These are phyloP conservation scores for Fusarium hainanense DNA, from an alignment of 2,329 filamentous ascomycete species.

Conservation along the genomic window DNA sequence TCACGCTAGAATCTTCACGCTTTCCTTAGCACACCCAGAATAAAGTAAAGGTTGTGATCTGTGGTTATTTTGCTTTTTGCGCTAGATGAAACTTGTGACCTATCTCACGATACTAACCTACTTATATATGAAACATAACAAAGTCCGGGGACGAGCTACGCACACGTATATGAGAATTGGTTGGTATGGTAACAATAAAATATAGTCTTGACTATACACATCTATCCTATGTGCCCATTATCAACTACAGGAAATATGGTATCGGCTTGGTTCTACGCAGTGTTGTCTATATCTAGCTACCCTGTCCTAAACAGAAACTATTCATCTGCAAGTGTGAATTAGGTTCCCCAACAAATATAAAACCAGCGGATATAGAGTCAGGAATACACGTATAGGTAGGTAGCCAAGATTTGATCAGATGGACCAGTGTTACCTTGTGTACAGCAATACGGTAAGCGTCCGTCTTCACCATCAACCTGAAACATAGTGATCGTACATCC, in stretches of 20 bases:
- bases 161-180: background rate
- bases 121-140: conserved; percentile 1
- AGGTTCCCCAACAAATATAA: background rate
- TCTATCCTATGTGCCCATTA: background rate
- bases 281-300: background rate
- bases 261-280: background rate
- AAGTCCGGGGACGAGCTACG: background rate
- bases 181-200: background rate
- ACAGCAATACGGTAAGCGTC: conserved; percentile 7
- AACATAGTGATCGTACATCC: conserved; percentile 30
- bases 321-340: background rate
- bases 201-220: background rate
- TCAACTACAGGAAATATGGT: background rate
- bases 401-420: conserved; percentile 5
- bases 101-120: background rate
- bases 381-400: background rate
- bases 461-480: conserved; percentile 40
- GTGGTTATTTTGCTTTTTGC: background rate
- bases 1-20: background rate
- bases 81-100: background rate
- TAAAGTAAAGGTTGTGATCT: background rate
- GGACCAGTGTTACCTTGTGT: background rate
- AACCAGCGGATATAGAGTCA: background rate
- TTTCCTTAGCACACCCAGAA: background rate
- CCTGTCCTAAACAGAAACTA: background rate